These are phyloP conservation scores for Fulvia fulva DNA, from an alignment of 2,329 filamentous ascomycete species.

Conservation along the genomic window DNA sequence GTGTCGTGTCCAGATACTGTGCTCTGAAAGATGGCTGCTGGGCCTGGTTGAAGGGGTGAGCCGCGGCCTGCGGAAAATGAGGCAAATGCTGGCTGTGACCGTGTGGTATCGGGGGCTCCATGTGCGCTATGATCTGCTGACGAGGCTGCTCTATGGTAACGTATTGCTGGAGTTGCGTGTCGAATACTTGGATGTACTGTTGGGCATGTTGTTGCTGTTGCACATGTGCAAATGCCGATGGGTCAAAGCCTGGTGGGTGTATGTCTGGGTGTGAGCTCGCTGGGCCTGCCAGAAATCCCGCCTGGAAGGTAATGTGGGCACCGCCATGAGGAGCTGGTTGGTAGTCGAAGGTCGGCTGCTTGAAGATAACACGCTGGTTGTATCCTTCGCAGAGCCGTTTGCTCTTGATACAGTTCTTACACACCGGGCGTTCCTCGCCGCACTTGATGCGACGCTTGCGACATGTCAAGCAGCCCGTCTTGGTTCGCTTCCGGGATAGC, in stretches of 20 bases:
- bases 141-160: constrained; percentile 9
- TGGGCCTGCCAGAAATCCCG: constrained; percentile 14
- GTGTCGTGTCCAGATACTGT: neutral
- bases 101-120: neutral
- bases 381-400: constrained; percentile 82
- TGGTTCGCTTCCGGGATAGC: constrained; percentile 63
- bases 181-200: constrained; percentile 12
- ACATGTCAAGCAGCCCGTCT: constrained; percentile 91
- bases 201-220: constrained; percentile 12
- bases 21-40: neutral
- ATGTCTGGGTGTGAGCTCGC: neutral
- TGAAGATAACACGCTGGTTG: constrained; percentile 76
- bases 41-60: neutral
- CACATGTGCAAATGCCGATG: constrained; percentile 9
- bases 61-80: neutral
- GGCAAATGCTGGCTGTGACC: neutral
- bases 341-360: constrained; percentile 62
- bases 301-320: constrained; percentile 36
- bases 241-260: constrained; percentile 5
- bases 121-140: constrained; percentile 5
- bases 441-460: constrained; percentile 95
- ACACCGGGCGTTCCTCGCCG: constrained; percentile 80
- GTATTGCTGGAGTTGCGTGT: constrained; percentile 13
- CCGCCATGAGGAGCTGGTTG: constrained; percentile 44
- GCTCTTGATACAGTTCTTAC: constrained; percentile 81